phyloP scores from a whole-genome alignment of 805 yeast genomes.

The Candida ulmi region DNA sequence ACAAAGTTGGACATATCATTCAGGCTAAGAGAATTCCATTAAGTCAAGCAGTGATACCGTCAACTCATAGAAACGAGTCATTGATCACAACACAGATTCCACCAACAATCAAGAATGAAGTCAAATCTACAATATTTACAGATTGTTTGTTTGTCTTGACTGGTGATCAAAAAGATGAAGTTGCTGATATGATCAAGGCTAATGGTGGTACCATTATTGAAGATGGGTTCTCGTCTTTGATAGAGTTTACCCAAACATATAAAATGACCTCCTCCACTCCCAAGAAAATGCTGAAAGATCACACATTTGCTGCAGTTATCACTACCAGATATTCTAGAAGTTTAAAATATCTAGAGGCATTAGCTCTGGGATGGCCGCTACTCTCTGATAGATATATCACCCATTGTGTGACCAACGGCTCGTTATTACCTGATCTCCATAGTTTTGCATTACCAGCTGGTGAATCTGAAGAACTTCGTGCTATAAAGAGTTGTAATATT shows the following conservation, averaged over 20 bases:
- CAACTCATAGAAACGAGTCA: constrained; percentile 6
- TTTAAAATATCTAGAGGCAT: constrained; percentile 67
- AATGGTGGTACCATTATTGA: constrained; percentile 40
- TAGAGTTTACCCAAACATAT: constrained; percentile 9
- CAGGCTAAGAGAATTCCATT: not conserved
- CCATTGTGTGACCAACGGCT: constrained; percentile 36
- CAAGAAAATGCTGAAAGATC: constrained; percentile 14
- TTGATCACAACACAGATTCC: constrained; percentile 4
- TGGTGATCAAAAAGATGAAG: constrained; percentile 26
- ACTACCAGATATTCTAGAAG: constrained; percentile 51
- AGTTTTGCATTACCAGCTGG: constrained; percentile 72
- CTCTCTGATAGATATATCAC: constrained; percentile 51
- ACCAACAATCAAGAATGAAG: not conserved
- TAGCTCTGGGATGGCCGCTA: constrained; percentile 86
- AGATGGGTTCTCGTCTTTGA: constrained; percentile 27
- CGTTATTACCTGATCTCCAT: constrained; percentile 35
- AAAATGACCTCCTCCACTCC: constrained; percentile 3
- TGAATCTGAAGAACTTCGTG: constrained; percentile 40
- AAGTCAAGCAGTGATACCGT: too few relatives aligned
- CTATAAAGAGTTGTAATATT: constrained; percentile 45
- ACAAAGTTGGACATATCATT: constrained; percentile 6
- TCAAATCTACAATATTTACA: constrained; percentile 19
- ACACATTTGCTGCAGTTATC: constrained; percentile 60
- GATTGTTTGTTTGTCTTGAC: constrained; percentile 36
- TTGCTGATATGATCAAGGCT: constrained; percentile 29